Percentiles rank a stretch among this genome's conserved stretches.
Evolutionary conservation across 2,329 filamentous ascomycete species (phyloP).

Genomic region (Fusarium drepaniforme): DNA sequence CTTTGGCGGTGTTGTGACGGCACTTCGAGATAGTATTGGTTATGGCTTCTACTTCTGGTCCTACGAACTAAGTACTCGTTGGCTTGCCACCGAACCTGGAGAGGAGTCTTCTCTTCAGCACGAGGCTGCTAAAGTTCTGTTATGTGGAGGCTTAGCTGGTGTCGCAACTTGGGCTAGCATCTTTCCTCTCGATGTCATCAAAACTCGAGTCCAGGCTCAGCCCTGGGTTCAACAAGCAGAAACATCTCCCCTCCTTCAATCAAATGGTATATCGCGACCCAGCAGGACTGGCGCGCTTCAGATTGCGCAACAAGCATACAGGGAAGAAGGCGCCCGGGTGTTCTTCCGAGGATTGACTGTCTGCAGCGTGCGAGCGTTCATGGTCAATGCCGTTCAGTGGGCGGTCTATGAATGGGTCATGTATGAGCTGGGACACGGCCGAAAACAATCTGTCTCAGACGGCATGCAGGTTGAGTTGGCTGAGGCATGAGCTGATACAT

Average conservation of each 20-base stretch:
- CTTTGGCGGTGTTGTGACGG: conserved; percentile 84
- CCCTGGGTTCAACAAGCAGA: conserved; percentile 41
- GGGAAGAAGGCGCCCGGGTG: conserved; percentile 67
- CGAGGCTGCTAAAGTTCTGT: conserved; percentile 72
- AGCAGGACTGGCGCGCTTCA: conserved; percentile 66
- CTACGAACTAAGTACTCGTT: conserved; percentile 80
- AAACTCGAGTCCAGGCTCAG: conserved; percentile 91
- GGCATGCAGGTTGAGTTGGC: conserved; percentile 6
- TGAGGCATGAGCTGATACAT: background rate
- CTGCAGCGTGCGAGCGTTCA: conserved; percentile 87
- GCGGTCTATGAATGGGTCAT: conserved; percentile 92
- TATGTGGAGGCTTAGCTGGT: conserved; percentile 90
- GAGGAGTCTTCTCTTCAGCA: conserved; percentile 48
- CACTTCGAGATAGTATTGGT: conserved; percentile 86
- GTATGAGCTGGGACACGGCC: conserved; percentile 60
- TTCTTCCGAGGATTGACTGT: conserved; percentile 83
- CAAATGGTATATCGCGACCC: conserved; percentile 39
- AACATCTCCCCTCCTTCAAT: conserved; percentile 26
- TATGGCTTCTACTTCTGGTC: conserved; percentile 99
- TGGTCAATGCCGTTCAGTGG: conserved; percentile 96
- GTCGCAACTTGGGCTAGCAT: conserved; percentile 90
- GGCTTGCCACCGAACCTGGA: conserved; percentile 52
- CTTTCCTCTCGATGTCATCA: conserved; percentile 92
- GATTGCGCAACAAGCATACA: conserved; percentile 76
- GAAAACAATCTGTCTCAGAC: conserved; percentile 19